Evolutionary conservation across 139 green algal species (phyloP), one percentile per base, ranked within the genome.

Genomic region (Chlamydomonas incerta): DNA sequence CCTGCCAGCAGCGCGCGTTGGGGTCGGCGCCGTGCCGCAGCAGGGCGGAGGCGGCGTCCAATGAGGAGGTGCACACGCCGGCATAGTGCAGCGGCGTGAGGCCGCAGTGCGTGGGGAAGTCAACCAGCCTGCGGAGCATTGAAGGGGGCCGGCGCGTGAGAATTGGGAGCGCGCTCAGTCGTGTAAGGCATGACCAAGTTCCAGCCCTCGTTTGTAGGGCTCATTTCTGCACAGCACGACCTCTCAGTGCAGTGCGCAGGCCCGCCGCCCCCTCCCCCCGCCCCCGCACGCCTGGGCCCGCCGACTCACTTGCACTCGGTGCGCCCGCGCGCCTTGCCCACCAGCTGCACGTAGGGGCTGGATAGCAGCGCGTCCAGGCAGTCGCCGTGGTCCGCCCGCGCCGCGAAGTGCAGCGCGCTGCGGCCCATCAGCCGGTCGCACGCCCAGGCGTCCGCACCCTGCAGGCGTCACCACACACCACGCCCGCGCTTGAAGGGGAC

Each of bases 391-490:
- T 90, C 65, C 37, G 55, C 37, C 13, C 63, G n/a, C n/a, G 87
- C 87, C 26, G 87, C 87, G 28, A 87, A 72, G 58, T 90, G 87
- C 55, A 90, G 81, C 24, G 87, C 74, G 23, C 57, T 73, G 41
- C 74, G 81, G 1, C 81, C 87, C 47, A 74, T 74, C n/a, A 90
- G 58, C 55, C 82, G 76, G 74, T 90, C 87, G 6, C 63, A 63
- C 28, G 74, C 74, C 87, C 87, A 90, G 8, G 81, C 31, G 23
- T 90, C 81, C 6, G 87, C 87, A 28, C 87, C 87, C 87, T 90
- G 87, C 24, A 13, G 26, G 60, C 24, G 60, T 13, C 60, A 67
- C 23, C n/a, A n/a, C n/a, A n/a, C n/a, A n/a, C n/a, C n/a, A n/a
- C n/a, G n/a, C n/a, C n/a, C n/a, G n/a, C n/a, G n/a, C n/a, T n/a